A percentile compares a stretch with the other conserved stretches of the same genome.
phyloP scores from a whole-genome alignment of 148 eudicot species.

The Rhododendron simsii region DNA sequence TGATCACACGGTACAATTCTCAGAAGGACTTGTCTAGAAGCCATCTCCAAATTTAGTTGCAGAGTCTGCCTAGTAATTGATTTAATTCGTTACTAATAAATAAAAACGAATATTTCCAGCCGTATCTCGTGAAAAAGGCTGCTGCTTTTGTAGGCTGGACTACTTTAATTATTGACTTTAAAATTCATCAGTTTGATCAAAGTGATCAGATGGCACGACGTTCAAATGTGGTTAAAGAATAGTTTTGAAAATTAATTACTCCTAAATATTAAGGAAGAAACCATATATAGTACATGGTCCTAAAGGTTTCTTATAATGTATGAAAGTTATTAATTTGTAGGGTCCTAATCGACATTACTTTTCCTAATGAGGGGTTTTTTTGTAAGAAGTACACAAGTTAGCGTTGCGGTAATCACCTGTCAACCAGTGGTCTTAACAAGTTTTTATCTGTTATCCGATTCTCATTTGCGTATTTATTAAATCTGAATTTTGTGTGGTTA shows the following conservation, averaged over 20 bases:
- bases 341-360: too few relatives aligned
- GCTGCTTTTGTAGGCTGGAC: background rate
- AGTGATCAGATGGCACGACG: background rate
- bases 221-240: background rate
- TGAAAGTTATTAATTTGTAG: too few relatives aligned
- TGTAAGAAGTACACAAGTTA: too few relatives aligned
- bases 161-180: background rate
- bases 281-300: background rate
- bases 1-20: background rate
- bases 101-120: slow-evolving; percentile 1
- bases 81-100: background rate
- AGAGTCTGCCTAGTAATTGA: background rate
- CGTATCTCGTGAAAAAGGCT: slow-evolving; percentile 1
- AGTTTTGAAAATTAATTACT: background rate
- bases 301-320: too few relatives aligned
- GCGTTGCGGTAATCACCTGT: too few relatives aligned
- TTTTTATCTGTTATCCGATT: too few relatives aligned
- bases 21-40: background rate
- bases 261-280: background rate
- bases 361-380: too few relatives aligned
- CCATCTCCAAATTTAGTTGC: background rate
- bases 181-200: background rate
- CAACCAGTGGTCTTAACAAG: too few relatives aligned
- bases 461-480: too few relatives aligned
- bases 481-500: too few relatives aligned